Conservation (phyloP, 768 basidiomycete genomes). For the Hydnomerulius pinastri region DNA sequence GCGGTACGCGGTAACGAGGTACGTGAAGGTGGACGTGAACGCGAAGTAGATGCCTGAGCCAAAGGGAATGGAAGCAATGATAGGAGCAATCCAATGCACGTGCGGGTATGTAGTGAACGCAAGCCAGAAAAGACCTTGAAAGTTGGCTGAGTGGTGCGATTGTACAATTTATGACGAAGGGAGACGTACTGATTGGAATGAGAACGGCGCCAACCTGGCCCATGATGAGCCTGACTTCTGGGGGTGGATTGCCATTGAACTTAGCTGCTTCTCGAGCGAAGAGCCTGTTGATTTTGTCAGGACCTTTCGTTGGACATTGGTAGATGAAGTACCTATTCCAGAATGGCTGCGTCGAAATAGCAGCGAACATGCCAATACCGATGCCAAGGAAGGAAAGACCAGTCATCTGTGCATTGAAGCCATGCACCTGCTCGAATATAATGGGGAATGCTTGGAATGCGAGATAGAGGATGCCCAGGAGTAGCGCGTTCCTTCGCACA, state of each 20-base stretch:
- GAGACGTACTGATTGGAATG: constrained; percentile 53
- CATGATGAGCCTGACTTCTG: constrained; percentile 66
- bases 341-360: constrained; percentile 41
- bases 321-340: constrained; percentile 38
- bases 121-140: constrained; percentile 49
- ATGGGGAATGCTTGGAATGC: constrained; percentile 60
- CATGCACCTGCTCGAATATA: constrained; percentile 48
- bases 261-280: constrained; percentile 38
- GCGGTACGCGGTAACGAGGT: constrained; percentile 52
- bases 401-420: constrained; percentile 53
- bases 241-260: constrained; percentile 52
- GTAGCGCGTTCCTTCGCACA: constrained; percentile 37
- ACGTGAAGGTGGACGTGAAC: constrained; percentile 70
- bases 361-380: constrained; percentile 46
- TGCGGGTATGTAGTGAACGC: constrained; percentile 52
- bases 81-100: constrained; percentile 50
- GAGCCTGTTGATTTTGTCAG: constrained; percentile 29
- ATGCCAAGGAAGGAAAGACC: constrained; percentile 55
- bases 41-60: constrained; percentile 61
- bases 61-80: constrained; percentile 47
- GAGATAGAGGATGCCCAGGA: constrained; percentile 49
- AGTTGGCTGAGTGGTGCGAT: neutral
- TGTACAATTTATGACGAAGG: neutral
- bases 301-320: neutral
- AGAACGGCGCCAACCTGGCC: constrained; percentile 69